Base-by-base conservation (phyloP, 2,329 filamentous ascomycete genomes). In the Stemphylium vesicarium region DNA sequence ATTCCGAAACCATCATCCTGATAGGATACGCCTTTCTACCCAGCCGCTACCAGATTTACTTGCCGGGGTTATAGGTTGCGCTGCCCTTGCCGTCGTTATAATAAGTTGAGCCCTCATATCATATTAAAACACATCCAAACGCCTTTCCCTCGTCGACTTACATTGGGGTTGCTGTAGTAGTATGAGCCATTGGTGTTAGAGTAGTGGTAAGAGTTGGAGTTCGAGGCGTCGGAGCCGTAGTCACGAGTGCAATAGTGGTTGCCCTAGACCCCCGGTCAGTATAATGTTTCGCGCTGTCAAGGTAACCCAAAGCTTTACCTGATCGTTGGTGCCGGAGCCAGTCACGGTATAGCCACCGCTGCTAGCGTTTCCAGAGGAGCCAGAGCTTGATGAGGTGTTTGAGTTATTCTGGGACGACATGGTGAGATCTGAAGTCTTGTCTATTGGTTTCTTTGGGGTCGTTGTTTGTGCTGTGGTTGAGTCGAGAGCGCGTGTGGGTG, bases 241-340 rank as follows among this genome's bases (percentile, higher is more conserved):
- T 78, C 75, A 45, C 76, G 73, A 49, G 57, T 50, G 63, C 74
- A 76, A 59, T 73, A 77, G 59, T 75, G 75, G 61, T 77, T 78
- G 54, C 75, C 75, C 73, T 76, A 7, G n/a, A 46, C 1, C 18
- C 24, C 24, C 8, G 15, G 13, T 54, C 13, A 54, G 22, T 16
- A 26, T 4, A 4, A 35, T 33, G 20, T 33, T 35, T 6, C 31
- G 29, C 33, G 15, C 16, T 13, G 4, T 44, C 11, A 16, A 32
- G 11, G 13, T 13, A 12, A 0, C 4, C 16, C 37, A 6, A 24
- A 22, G 32, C 4, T n/a, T 5, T 47, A 42, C 53, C 29, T 72
- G 69, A 56, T 70, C 73, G 60, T 77, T 78, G 50, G 75, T 79
- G 57, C 80, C 75, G 20, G 64, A 71, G 71, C 77, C 77, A 42